Percentiles rank a stretch among this genome's conserved stretches.
Evolutionary conservation across 2,329 filamentous ascomycete genomes (phyloP).

Genomic region (Graphilbum fragrans): DNA sequence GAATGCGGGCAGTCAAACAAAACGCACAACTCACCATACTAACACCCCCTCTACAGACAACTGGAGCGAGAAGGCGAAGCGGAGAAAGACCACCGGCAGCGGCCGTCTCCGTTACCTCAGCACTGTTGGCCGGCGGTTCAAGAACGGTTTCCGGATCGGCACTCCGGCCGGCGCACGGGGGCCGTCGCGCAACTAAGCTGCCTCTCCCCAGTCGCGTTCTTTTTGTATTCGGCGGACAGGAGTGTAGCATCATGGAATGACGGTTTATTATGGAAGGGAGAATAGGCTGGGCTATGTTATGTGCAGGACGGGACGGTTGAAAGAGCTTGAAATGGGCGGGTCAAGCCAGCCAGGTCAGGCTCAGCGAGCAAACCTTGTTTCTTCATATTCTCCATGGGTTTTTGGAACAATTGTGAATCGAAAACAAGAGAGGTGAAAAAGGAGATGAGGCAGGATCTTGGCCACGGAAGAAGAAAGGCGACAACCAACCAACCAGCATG

Average conservation of each 20-base stretch:
- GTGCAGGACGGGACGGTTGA: too few relatives aligned
- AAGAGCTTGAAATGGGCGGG: too few relatives aligned
- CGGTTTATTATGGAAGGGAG: neutral
- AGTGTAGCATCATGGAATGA: neutral
- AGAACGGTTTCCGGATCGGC: conserved; percentile 94
- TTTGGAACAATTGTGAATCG: too few relatives aligned
- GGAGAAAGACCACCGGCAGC: conserved; percentile 97
- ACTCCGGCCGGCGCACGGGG: conserved; percentile 74
- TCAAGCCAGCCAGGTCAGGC: too few relatives aligned
- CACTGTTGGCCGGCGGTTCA: conserved; percentile 83
- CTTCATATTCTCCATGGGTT: too few relatives aligned
- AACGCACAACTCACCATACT: conserved; percentile 6
- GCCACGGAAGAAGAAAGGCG: too few relatives aligned
- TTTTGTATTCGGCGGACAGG: neutral
- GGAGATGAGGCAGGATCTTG: too few relatives aligned
- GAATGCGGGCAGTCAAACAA: neutral
- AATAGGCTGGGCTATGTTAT: too few relatives aligned
- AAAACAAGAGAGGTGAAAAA: too few relatives aligned
- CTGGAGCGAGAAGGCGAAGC: conserved; percentile 99
- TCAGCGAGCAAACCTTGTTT: too few relatives aligned
- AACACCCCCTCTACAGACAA: conserved; percentile 55
- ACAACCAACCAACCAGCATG: too few relatives aligned
- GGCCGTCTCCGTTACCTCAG: conserved; percentile 95
- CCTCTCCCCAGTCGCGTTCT: too few relatives aligned
- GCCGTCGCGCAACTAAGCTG: conserved; percentile 26